Conservation (phyloP, 805 yeast species). For the Alloascoidea hylecoeti region DNA sequence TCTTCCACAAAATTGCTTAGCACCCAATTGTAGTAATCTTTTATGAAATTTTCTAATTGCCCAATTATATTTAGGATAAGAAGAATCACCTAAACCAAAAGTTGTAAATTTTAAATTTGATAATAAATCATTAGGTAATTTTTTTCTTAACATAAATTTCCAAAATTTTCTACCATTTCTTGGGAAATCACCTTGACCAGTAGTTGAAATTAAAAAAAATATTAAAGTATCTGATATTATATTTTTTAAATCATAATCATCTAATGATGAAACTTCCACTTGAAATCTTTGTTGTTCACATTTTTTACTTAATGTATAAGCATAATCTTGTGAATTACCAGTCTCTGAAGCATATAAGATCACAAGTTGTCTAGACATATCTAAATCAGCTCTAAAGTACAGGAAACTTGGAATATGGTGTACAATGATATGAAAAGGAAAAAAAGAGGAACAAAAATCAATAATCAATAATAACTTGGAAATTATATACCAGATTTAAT, state of each 20-base stretch:
- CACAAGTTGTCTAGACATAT: constrained; percentile 11
- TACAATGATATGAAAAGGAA: no score
- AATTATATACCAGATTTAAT: background rate
- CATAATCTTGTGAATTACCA: constrained; percentile 82
- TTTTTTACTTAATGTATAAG: constrained; percentile 41
- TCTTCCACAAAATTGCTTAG: constrained; percentile 49
- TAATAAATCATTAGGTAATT: constrained; percentile 47
- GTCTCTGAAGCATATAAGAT: constrained; percentile 87
- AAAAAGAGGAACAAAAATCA: no score
- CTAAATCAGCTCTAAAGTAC: no score
- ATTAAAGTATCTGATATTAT: constrained; percentile 33
- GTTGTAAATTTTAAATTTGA: constrained; percentile 50
- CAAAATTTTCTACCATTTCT: constrained; percentile 61
- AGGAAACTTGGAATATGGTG: no score
- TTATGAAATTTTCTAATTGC: constrained; percentile 78
- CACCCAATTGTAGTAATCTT: constrained; percentile 73
- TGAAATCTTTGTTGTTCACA: constrained; percentile 38
- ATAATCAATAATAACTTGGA: background rate
- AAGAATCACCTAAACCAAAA: constrained; percentile 89
- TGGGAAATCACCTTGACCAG: constrained; percentile 94
- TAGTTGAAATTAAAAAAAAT: constrained; percentile 66
- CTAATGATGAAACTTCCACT: constrained; percentile 36
- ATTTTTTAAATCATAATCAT: constrained; percentile 42
- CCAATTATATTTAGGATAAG: constrained; percentile 78
- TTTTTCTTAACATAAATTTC: constrained; percentile 55